These are phyloP conservation scores for Musa balbisiana DNA, from an alignment of 202 grass and related monocot genomes.

Conservation along the genomic window DNA sequence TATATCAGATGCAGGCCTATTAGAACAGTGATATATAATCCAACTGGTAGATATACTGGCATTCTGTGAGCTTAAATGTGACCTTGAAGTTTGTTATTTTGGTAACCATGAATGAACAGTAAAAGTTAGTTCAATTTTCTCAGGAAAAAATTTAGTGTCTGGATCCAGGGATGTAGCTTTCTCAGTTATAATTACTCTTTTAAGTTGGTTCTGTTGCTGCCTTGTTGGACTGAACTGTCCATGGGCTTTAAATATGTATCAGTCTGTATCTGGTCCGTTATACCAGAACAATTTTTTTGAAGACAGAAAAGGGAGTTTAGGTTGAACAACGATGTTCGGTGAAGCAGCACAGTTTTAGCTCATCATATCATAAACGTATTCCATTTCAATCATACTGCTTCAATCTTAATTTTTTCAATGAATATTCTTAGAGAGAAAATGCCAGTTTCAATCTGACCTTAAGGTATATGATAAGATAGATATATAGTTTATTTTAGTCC, in stretches of 20 bases:
- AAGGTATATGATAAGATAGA: not conserved
- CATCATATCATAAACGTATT: not conserved
- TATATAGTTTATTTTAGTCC: too few species aligned
- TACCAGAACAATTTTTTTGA: not conserved
- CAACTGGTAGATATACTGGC: not conserved
- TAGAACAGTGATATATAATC: slow-evolving; percentile 8
- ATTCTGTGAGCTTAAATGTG: slow-evolving; percentile 1
- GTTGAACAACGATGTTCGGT: not conserved
- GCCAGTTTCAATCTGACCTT: not conserved
- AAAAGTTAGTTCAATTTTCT: not conserved
- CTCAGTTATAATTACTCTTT: too few species aligned
- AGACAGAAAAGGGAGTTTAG: not conserved
- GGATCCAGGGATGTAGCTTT: not conserved
- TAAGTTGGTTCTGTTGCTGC: not conserved
- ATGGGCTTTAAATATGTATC: not conserved
- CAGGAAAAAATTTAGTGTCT: not conserved
- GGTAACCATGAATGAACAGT: not conserved
- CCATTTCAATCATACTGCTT: too few species aligned
- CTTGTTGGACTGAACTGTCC: not conserved
- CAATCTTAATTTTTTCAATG: too few species aligned
- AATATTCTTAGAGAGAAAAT: not conserved
- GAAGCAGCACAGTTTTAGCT: not conserved
- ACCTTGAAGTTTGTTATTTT: not conserved
- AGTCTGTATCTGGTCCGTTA: not conserved
- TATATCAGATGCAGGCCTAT: not conserved